phyloP scores from a whole-genome alignment of 139 green algal species.

The Diplosphaera chodatii region DNA sequence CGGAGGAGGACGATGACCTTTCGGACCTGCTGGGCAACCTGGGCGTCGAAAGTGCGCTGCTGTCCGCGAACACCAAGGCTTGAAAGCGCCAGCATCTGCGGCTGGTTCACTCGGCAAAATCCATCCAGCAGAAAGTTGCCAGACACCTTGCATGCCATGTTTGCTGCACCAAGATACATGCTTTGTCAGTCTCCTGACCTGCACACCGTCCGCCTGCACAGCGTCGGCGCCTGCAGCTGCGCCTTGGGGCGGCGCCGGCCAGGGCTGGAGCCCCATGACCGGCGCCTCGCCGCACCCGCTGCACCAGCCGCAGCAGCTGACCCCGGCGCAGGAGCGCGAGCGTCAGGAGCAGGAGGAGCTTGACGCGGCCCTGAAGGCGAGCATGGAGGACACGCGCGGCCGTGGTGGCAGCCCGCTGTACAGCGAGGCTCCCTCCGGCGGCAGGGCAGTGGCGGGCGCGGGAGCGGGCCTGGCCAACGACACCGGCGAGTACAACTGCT shows the following conservation, averaged over 20 bases:
- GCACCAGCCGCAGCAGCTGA: background rate
- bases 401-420: background rate
- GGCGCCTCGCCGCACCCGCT: background rate
- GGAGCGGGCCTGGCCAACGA: constrained; percentile 46
- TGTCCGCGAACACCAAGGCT: too few relatives aligned
- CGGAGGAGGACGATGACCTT: background rate
- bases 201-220: too few relatives aligned
- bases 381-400: background rate
- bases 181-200: too few relatives aligned
- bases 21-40: background rate
- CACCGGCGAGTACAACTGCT: constrained; percentile 80
- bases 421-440: background rate
- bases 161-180: too few relatives aligned
- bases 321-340: too few relatives aligned
- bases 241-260: too few relatives aligned
- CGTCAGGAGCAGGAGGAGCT: background rate
- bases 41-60: too few relatives aligned
- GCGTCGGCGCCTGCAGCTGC: too few relatives aligned
- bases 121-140: too few relatives aligned
- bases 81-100: too few relatives aligned
- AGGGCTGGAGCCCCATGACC: background rate
- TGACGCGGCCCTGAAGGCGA: background rate
- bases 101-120: too few relatives aligned
- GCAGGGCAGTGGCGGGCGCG: background rate
- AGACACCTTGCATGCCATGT: too few relatives aligned